phyloP scores from a whole-genome alignment of 352 stramenopile species.

The Peronospora belbahrii region DNA sequence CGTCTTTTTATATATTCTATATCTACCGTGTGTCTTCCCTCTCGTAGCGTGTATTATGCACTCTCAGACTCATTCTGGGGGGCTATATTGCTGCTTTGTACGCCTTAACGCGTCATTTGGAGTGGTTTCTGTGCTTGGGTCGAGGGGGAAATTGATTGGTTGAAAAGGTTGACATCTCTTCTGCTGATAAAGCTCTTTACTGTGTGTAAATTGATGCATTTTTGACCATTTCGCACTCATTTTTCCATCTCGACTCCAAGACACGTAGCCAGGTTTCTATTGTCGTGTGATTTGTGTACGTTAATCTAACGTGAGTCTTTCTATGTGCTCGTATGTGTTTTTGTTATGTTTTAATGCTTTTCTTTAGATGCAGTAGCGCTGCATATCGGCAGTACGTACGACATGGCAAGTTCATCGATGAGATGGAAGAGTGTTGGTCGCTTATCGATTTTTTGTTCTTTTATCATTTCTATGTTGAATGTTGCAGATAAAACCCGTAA shows the following conservation, averaged over 20 bases:
- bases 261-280: conserved; percentile 9
- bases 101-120: conserved; percentile 8
- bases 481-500: conserved; percentile 47
- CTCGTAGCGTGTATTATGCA: conserved; percentile 18
- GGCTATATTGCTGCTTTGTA: neutral
- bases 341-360: too few relatives aligned
- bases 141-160: conserved; percentile 5
- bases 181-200: conserved; percentile 13
- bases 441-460: conserved; percentile 17
- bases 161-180: conserved; percentile 8
- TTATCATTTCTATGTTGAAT: conserved; percentile 20
- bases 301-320: conserved; percentile 10
- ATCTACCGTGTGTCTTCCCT: conserved; percentile 6
- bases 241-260: conserved; percentile 8
- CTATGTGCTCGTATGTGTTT: conserved; percentile 11
- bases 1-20: neutral
- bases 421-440: conserved; percentile 12
- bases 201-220: conserved; percentile 12
- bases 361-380: conserved; percentile 26
- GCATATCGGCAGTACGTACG: conserved; percentile 23
- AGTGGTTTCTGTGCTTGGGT: conserved; percentile 8
- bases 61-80: conserved; percentile 17
- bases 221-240: conserved; percentile 18
- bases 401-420: neutral
- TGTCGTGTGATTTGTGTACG: neutral